These are phyloP conservation scores for Excoecaria agallocha DNA, from an alignment of 345 rosid genomes.

Conservation along the genomic window DNA sequence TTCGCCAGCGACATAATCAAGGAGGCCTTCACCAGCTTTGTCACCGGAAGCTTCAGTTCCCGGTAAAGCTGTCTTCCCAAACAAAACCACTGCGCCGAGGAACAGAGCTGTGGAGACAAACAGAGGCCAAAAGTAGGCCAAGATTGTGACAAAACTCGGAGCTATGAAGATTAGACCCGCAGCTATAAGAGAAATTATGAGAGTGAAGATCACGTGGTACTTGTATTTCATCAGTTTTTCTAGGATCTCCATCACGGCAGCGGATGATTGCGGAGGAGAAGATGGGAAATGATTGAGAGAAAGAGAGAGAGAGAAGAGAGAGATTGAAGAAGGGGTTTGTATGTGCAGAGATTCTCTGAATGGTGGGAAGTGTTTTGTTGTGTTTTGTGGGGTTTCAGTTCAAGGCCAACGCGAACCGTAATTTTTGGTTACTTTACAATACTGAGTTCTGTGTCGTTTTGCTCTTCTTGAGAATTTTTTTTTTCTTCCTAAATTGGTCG, in stretches of 20 bases:
- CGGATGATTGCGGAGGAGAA: neutral
- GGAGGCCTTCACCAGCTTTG: conserved; percentile 56
- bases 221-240: too few species aligned
- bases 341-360: conserved; percentile 34
- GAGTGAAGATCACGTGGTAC: too few species aligned
- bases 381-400: neutral
- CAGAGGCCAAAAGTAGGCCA: too few species aligned
- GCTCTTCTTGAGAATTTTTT: neutral
- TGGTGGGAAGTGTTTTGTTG: neutral
- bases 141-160: too few species aligned
- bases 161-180: too few species aligned
- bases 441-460: neutral
- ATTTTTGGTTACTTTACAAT: neutral
- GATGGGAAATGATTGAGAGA: neutral
- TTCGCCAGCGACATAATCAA: conserved; percentile 80
- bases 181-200: too few species aligned
- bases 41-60: conserved; percentile 37
- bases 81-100: conserved; percentile 64
- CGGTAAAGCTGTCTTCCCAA: conserved; percentile 46
- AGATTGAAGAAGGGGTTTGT: neutral
- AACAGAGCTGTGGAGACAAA: conserved; percentile 92
- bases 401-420: conserved; percentile 6
- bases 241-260: conserved; percentile 57
- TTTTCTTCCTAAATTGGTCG: conserved; percentile 8
- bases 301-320: neutral